Evolutionary conservation across 305 asterid species (phyloP).

Genomic region (Monarda citriodora): DNA sequence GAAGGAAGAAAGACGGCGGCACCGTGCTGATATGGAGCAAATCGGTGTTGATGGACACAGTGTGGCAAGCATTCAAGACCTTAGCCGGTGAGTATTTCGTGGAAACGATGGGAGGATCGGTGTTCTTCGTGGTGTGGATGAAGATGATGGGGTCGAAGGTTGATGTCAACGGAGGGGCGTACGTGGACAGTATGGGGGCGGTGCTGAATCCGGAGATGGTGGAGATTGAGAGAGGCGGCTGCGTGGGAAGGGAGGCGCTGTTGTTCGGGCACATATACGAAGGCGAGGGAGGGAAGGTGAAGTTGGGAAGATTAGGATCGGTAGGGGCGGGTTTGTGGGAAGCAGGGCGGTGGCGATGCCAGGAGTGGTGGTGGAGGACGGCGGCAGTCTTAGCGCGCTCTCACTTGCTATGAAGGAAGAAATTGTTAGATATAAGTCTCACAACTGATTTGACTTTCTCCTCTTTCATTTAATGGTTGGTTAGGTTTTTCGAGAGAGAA

Average conservation of each 20-base stretch:
- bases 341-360: constrained; percentile 87
- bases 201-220: constrained; percentile 89
- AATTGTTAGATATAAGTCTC: constrained; percentile 44
- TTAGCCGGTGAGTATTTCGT: constrained; percentile 75
- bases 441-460: constrained; percentile 7
- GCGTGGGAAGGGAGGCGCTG: constrained; percentile 76
- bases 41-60: constrained; percentile 61
- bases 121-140: constrained; percentile 68
- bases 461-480: background rate
- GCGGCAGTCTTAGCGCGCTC: constrained; percentile 63
- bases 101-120: constrained; percentile 70
- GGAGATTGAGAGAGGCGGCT: constrained; percentile 69
- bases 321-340: constrained; percentile 81
- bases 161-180: constrained; percentile 59
- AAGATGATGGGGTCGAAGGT: constrained; percentile 76
- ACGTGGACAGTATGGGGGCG: constrained; percentile 88
- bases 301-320: constrained; percentile 73
- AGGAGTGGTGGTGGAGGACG: constrained; percentile 74
- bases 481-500: background rate
- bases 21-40: constrained; percentile 66
- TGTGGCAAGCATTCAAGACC: constrained; percentile 88
- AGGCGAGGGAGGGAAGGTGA: constrained; percentile 81
- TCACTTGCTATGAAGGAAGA: constrained; percentile 93
- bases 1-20: constrained; percentile 76
- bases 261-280: constrained; percentile 86